Evolutionary conservation across 192 early-diverging fungal species (phyloP).

Genomic region (Chytriomyces hyalinus): DNA sequence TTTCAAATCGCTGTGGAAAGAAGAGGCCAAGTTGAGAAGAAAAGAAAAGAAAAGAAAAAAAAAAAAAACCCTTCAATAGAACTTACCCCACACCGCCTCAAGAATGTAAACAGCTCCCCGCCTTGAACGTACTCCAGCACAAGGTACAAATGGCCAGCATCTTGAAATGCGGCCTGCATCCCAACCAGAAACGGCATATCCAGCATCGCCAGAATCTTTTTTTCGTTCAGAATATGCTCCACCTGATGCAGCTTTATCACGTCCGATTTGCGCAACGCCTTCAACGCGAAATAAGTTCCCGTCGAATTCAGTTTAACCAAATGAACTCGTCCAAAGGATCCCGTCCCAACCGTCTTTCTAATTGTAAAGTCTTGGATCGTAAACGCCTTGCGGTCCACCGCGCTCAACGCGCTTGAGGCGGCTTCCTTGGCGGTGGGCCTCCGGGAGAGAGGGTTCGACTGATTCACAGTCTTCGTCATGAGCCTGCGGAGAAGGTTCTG

Average conservation of each 20-base stretch:
- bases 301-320: constrained; percentile 74
- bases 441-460: not conserved
- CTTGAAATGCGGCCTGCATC: constrained; percentile 82
- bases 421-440: not conserved
- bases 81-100: constrained; percentile 73
- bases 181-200: constrained; percentile 85
- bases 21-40: not conserved
- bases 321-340: constrained; percentile 94
- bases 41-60: not conserved
- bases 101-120: constrained; percentile 88
- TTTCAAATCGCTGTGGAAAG: constrained; percentile 65
- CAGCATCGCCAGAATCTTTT: constrained; percentile 79
- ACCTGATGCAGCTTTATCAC: constrained; percentile 88
- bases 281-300: constrained; percentile 84
- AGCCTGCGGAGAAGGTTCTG: not conserved
- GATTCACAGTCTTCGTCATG: not conserved
- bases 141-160: constrained; percentile 82
- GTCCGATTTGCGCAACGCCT: constrained; percentile 84
- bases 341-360: constrained; percentile 66
- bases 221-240: constrained; percentile 93
- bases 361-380: constrained; percentile 27
- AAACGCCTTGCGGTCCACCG: constrained; percentile 64
- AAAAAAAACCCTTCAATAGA: not conserved
- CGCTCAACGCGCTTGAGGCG: constrained; percentile 65
- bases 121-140: constrained; percentile 91